Percentiles rank a stretch among this genome's conserved stretches.
Evolutionary conservation across 1,284 basidiomycete genomes (phyloP).

Genomic region (Wolfiporia cocos): DNA sequence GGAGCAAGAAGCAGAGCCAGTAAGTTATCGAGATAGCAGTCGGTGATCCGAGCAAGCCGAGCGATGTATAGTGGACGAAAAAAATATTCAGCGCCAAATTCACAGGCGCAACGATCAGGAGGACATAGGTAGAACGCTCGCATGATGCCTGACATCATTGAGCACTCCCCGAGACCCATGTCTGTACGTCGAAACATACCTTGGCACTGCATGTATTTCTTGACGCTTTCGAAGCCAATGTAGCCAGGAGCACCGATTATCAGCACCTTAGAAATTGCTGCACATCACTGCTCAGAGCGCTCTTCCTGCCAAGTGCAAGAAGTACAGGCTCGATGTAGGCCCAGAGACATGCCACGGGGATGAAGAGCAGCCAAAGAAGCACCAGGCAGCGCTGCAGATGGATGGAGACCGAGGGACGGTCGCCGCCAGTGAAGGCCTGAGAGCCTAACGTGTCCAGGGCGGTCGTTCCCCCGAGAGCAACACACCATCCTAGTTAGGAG

Average conservation of each 20-base stretch:
- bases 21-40: slow-evolving; percentile 63
- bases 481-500: slow-evolving; percentile 51
- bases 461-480: slow-evolving; percentile 72
- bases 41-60: slow-evolving; percentile 61
- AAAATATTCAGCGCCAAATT: slow-evolving; percentile 55
- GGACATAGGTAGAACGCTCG: slow-evolving; percentile 57
- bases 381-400: slow-evolving; percentile 65
- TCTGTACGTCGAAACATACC: slow-evolving; percentile 32
- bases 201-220: slow-evolving; percentile 77
- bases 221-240: slow-evolving; percentile 70
- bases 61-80: slow-evolving; percentile 52
- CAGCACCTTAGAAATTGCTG: slow-evolving; percentile 61
- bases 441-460: slow-evolving; percentile 74
- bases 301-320: slow-evolving; percentile 56
- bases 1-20: slow-evolving; percentile 57
- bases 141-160: slow-evolving; percentile 53
- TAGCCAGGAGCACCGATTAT: slow-evolving; percentile 64
- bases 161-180: neutral
- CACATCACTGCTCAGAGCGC: slow-evolving; percentile 46
- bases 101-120: slow-evolving; percentile 54
- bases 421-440: slow-evolving; percentile 64
- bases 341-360: slow-evolving; percentile 61
- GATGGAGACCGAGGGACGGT: slow-evolving; percentile 48
- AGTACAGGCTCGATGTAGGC: slow-evolving; percentile 53
- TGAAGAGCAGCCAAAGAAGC: slow-evolving; percentile 54